Conservation (phyloP, 352 stramenopile species). For the Phytophthora kernoviae region DNA sequence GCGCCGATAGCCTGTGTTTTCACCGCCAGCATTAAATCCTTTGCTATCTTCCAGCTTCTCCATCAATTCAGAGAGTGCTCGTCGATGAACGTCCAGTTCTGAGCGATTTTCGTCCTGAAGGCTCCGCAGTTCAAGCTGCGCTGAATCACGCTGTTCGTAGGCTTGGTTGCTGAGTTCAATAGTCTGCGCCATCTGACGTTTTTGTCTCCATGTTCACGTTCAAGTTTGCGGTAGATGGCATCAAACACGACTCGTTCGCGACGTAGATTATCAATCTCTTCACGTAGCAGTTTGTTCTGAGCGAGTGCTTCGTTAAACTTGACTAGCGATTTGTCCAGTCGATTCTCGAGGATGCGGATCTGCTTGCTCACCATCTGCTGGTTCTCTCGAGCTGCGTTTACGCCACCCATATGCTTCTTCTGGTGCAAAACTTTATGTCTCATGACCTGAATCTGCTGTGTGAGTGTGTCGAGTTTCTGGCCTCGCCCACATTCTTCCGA, state of each 20-base stretch:
- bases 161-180: constrained; percentile 95
- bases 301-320: constrained; percentile 97
- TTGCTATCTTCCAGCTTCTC: constrained; percentile 67
- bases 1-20: constrained; percentile 30
- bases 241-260: constrained; percentile 95
- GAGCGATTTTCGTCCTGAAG: constrained; percentile 92
- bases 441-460: constrained; percentile 89
- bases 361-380: constrained; percentile 96
- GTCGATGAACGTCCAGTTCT: constrained; percentile 75
- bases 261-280: constrained; percentile 94
- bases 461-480: constrained; percentile 82
- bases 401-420: constrained; percentile 95
- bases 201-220: constrained; percentile 93
- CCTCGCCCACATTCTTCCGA: constrained; percentile 83
- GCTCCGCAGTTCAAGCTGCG: constrained; percentile 91
- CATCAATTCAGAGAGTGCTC: constrained; percentile 62
- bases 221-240: constrained; percentile 93
- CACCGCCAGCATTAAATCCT: constrained; percentile 35
- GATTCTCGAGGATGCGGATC: constrained; percentile 96
- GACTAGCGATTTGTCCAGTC: constrained; percentile 95
- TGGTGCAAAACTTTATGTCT: constrained; percentile 88
- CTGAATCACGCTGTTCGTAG: constrained; percentile 95
- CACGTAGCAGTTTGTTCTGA: constrained; percentile 90
- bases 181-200: constrained; percentile 95
- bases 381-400: constrained; percentile 96